Percentiles rank a stretch among this genome's conserved stretches.
phyloP scores from a whole-genome alignment of 164 flowering plant genomes.

The Magnolia officinalis region DNA sequence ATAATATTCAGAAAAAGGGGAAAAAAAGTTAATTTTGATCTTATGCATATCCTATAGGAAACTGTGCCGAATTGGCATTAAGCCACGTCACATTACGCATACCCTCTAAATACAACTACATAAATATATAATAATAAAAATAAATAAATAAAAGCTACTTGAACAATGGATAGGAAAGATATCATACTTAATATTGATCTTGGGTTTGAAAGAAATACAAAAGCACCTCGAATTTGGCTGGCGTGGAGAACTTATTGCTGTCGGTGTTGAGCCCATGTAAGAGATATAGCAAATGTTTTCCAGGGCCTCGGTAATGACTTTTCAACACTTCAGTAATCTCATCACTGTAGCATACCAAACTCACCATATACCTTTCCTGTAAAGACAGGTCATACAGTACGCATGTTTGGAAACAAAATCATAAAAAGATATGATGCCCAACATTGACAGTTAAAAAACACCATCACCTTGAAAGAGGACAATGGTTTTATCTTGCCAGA shows the following conservation, averaged over 20 bases:
- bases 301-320: constrained; percentile 41
- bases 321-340: constrained; percentile 54
- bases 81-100: neutral
- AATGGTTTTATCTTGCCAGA: constrained; percentile 73
- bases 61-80: neutral
- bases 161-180: neutral
- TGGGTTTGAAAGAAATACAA: neutral
- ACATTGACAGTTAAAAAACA: neutral
- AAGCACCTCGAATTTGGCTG: constrained; percentile 73
- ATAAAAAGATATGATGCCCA: neutral
- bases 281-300: constrained; percentile 64
- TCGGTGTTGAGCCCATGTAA: constrained; percentile 89
- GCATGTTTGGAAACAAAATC: neutral
- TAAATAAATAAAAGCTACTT: neutral
- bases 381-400: constrained; percentile 5
- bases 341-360: constrained; percentile 51
- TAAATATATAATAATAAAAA: too few relatives aligned
- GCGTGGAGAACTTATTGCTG: constrained; percentile 71
- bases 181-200: too few relatives aligned
- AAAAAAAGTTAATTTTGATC: too few relatives aligned
- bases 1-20: too few relatives aligned
- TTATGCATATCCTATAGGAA: neutral
- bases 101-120: too few relatives aligned
- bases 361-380: constrained; percentile 78
- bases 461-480: constrained; percentile 66